Evolutionary conservation across 441 rosid species (phyloP), one percentile per base, ranked within the genome.

Genomic region (Oxalis stricta): DNA sequence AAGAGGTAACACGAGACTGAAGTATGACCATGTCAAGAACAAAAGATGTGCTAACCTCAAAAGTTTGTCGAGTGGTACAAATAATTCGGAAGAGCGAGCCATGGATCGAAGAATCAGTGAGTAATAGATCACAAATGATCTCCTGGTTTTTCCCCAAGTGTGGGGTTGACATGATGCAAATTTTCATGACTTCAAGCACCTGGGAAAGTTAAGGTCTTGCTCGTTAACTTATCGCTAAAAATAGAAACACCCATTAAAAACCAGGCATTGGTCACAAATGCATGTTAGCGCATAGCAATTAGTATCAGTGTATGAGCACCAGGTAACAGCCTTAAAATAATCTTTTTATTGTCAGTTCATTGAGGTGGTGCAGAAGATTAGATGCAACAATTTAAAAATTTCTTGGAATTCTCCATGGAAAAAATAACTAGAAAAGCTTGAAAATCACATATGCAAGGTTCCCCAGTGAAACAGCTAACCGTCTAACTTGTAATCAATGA

Each of bases 21-120:
- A 10, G 15, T 46, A 39, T 38, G 29, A 48, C 42, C 34, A 38
- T 34, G 33, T 56, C 12, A 40, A 18, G 39, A 23, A 50, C 41
- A 49, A 19, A 50, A 46, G 41, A 46, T 37, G 40, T 29, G 22
- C 84, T 62, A 51, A 91, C 99, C 95, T 91, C 96, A 52, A 91
- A 71, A 50, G 76, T 63, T 54, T 70, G 75, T 12, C 73, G 64
- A 38, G 84, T 81, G 15, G 76, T 84, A 59, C 96, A 81, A 56
- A 76, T 61, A 58, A 79, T 69, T 52, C 91, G 88, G 44, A 79
- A 72, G 29, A 86, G 70, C 37, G 76, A 47, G 20, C 45, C 66
- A 52, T 74, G 86, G 60, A 91, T 82, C 47, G 99, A 86, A 61
- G 85, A 72, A 72, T 91, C 96, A 56, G 54, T 48, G 31, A 91